These are phyloP conservation scores for Ophiosphaerella herpotricha DNA, from an alignment of 2,329 filamentous ascomycete genomes.

Conservation along the genomic window DNA sequence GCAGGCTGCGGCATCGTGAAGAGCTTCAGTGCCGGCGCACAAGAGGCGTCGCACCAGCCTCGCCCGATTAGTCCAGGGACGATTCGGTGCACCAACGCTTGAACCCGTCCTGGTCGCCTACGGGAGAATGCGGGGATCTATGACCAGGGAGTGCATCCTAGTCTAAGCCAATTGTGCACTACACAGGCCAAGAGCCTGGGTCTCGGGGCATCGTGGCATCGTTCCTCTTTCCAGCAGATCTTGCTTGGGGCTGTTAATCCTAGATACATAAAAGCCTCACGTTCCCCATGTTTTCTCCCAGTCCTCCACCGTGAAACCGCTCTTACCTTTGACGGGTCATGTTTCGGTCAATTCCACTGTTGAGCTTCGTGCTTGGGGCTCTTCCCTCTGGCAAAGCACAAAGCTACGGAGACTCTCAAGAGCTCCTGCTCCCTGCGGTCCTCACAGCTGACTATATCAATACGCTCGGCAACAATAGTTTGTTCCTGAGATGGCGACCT, in stretches of 20 bases:
- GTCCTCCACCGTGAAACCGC: background rate
- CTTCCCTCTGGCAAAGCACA: constrained; percentile 24
- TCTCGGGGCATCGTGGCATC: constrained; percentile 19
- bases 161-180: constrained; percentile 9
- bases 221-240: constrained; percentile 1
- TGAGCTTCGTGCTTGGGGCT: constrained; percentile 33
- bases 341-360: constrained; percentile 24
- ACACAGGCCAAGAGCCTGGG: constrained; percentile 17
- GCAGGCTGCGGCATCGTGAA: background rate
- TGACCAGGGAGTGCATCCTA: constrained; percentile 21
- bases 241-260: background rate
- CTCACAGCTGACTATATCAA: constrained; percentile 35
- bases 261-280: constrained; percentile 1
- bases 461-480: constrained; percentile 51
- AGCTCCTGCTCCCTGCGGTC: constrained; percentile 23
- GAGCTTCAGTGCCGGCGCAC: constrained; percentile 3
- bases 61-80: constrained; percentile 15
- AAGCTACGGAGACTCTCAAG: constrained; percentile 8
- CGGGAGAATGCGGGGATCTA: constrained; percentile 28
- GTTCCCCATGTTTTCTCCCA: background rate
- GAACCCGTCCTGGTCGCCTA: constrained; percentile 20
- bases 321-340: constrained; percentile 15
- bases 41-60: constrained; percentile 15
- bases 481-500: constrained; percentile 56
- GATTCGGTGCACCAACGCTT: constrained; percentile 18